Evolutionary conservation across 2,329 filamentous ascomycete species (phyloP), one percentile per base, ranked within the genome.

Genomic region (Aspergillus piperis): DNA sequence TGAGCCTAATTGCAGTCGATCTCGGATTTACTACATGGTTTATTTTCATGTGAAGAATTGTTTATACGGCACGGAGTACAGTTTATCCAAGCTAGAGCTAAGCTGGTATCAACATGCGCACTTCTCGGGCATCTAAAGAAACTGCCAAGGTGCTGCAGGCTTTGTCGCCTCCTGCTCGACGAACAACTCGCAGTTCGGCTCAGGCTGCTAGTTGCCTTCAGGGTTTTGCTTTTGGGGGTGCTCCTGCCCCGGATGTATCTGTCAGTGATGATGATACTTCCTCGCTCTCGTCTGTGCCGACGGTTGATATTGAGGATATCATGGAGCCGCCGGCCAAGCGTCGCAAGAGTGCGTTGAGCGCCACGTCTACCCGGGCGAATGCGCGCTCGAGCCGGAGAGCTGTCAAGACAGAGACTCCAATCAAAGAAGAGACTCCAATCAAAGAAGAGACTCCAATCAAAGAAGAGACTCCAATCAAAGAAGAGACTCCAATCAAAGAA

Each of bases 221-320:
- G 38, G 65, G 57, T 48, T 74, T 76, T 58, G 62, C 70, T 6
- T 73, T 68, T 54, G 62, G 56, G 6, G 57, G 56, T 48, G 32
- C 58, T 10, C 61, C 61, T 25, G 71, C 77, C 69, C 62, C 75
- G 67, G 65, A 71, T 61, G 57, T 65, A 60, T 32, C 54, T n/a
- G 23, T 63, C 53, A 57, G 63, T 62, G 63, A 63, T 21, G 68
- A 77, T 59, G 64, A 75, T 61, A 66, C 67, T 15, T 75, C 74
- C 0, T 73, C 74, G 10, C 68, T 77, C 27, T 74, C 73, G 3
- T 75, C 75, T 48, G 68, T 72, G 8, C 61, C 73, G 61, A 75
- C 75, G 21, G 67, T 75, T 50, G 85, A 88, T 66, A 87, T 89
- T 59, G 86, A 89, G 76, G 86, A 89, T 66, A 66, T 80, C 66